Base-by-base conservation (phyloP, 1,284 basidiomycete species). In the Melanopsichium pennsylvanicum region DNA sequence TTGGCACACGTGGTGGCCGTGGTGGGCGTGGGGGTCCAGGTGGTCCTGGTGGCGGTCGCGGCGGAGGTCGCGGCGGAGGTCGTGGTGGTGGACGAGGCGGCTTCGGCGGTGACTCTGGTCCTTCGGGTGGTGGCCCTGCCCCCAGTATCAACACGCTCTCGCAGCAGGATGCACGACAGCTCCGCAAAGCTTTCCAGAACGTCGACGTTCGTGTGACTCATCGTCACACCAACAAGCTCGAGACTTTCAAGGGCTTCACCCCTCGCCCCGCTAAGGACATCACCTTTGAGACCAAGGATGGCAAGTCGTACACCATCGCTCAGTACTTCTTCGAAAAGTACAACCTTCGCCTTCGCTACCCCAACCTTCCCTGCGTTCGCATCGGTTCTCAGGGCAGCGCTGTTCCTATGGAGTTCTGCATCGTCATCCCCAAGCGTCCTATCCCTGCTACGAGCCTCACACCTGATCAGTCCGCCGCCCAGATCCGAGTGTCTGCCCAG, bases 371-470 rank as follows among this genome's bases (percentile, higher is more conserved):
- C 27, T 72, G 68, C 47, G 62, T 71, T 5, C 52, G 49, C 8
- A 47, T 71, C 29, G 61, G 70, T 21, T 15, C 55, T 19, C 41
- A 56, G 27, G 47, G 40, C 15, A 51, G 50, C 10, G 67, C 52
- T 11, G 59, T 74, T 1, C 72, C 74, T 9, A 61, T 74, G 50
- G 74, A 74, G 43, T 42, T 60, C 12, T 69, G 66, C 50, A 29
- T 43, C 16, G 45, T 76, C 26, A 44, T 70, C 2, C 48, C 61
- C 33, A 49, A 50, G 13, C 57, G 46, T 6, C 72, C 70, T 1
- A 45, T 76, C 27, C 70, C 49, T 0, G 72, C 71, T 5, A 63
- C 56, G 5, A 44, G 46, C 38, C 49, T 74, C 4, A 72, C 52
- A 4, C 51, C 66, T 1, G 35, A 31, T 2, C 70, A 73, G 56